Percentiles rank a stretch among this genome's conserved stretches.
These are phyloP conservation scores for Fraxinus albicans DNA, from an alignment of 305 asterid species.

Conservation along the genomic window DNA sequence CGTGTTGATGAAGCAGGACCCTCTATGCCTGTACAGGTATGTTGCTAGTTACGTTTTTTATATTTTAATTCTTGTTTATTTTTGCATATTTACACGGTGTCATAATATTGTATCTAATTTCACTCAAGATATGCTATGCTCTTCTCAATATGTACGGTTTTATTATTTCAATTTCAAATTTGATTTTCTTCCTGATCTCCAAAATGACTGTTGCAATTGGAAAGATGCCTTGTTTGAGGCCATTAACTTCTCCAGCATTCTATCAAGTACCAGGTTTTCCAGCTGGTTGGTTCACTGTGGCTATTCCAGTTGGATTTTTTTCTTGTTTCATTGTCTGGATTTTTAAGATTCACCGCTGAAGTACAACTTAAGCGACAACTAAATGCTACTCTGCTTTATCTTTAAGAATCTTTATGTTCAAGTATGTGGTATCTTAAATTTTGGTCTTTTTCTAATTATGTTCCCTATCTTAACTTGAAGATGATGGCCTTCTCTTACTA, in stretches of 20 bases:
- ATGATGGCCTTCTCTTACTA: not conserved
- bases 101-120: not conserved
- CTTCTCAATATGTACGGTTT: not conserved
- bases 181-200: not conserved
- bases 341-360: not conserved
- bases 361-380: not conserved
- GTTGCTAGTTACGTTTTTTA: slow-evolving; percentile 1
- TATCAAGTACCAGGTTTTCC: not conserved
- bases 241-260: not conserved
- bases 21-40: slow-evolving; percentile 93
- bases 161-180: slow-evolving; percentile 8
- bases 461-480: slow-evolving; percentile 1
- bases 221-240: slow-evolving; percentile 1
- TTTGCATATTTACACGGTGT: not conserved
- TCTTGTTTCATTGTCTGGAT: not conserved
- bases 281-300: not conserved
- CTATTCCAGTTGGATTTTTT: not conserved
- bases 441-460: not conserved
- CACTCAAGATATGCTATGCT: not conserved
- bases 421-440: not conserved
- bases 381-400: not conserved
- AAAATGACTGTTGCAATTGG: slow-evolving; percentile 8
- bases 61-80: slow-evolving; percentile 2
- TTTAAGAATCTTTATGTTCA: slow-evolving; percentile 10
- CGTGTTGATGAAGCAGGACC: slow-evolving; percentile 88